These are phyloP conservation scores for Fusarium oligoseptatum DNA, from an alignment of 2,329 filamentous ascomycete species.

Conservation along the genomic window DNA sequence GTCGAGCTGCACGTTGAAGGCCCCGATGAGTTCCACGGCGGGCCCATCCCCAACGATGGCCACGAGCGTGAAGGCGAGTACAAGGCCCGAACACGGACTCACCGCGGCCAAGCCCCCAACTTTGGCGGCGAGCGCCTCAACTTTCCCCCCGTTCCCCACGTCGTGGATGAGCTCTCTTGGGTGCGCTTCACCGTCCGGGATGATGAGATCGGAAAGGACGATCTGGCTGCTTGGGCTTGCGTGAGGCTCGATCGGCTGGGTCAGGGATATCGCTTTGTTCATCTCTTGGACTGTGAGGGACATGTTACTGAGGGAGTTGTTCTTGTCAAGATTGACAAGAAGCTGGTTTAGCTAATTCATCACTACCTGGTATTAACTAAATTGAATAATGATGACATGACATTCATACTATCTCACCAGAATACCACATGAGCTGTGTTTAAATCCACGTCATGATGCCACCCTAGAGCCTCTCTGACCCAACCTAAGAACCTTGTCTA, in stretches of 20 bases:
- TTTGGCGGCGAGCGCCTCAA: constrained; percentile 70
- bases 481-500: too few species aligned
- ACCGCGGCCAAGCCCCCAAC: constrained; percentile 72
- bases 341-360: constrained; percentile 43
- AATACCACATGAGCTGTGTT: neutral
- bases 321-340: constrained; percentile 80
- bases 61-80: constrained; percentile 60
- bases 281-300: constrained; percentile 78
- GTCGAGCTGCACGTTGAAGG: constrained; percentile 86
- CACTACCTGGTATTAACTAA: constrained; percentile 7
- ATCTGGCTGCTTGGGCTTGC: constrained; percentile 89
- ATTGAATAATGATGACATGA: constrained; percentile 8
- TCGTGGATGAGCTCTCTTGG: constrained; percentile 79
- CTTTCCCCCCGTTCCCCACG: constrained; percentile 67
- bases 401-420: neutral
- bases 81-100: constrained; percentile 71
- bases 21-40: constrained; percentile 59
- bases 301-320: constrained; percentile 75
- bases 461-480: too few species aligned
- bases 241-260: constrained; percentile 85
- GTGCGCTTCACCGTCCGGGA: constrained; percentile 89
- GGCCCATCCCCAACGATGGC: constrained; percentile 55
- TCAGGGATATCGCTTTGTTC: constrained; percentile 82
- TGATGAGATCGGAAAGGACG: constrained; percentile 83
- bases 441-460: neutral